Percentiles rank a stretch among this genome's conserved stretches.
These are phyloP conservation scores for Penicillium bovifimosum DNA, from an alignment of 495 filamentous ascomycete genomes.

Conservation along the genomic window DNA sequence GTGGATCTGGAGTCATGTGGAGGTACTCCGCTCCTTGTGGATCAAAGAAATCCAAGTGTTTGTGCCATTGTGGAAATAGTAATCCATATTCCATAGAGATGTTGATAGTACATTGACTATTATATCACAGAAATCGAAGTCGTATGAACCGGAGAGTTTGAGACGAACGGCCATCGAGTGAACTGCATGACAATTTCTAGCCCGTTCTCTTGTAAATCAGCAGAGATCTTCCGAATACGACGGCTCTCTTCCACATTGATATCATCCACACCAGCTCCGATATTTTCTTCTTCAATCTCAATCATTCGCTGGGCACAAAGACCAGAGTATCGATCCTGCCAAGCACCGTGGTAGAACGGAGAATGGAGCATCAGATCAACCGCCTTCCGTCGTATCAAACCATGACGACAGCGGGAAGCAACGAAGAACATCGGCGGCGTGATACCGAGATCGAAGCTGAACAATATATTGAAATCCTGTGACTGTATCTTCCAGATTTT, in stretches of 20 bases:
- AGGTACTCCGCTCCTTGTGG: too few relatives aligned
- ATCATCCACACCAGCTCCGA: neutral
- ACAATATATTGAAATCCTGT: neutral
- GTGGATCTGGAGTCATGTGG: too few relatives aligned
- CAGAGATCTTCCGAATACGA: slow-evolving; percentile 3
- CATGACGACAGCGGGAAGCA: slow-evolving; percentile 5
- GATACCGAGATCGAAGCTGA: slow-evolving; percentile 7
- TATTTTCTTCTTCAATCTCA: slow-evolving; percentile 1
- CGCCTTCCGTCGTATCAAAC: neutral
- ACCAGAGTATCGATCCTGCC: slow-evolving; percentile 7
- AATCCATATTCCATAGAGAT: too few relatives aligned
- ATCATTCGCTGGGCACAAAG: slow-evolving; percentile 7
- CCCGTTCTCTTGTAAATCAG: slow-evolving; percentile 1
- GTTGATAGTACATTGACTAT: too few relatives aligned
- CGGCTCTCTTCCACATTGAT: neutral
- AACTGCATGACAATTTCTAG: slow-evolving; percentile 1
- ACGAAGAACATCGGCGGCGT: slow-evolving; percentile 5
- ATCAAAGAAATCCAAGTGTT: too few relatives aligned
- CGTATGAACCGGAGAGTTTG: neutral
- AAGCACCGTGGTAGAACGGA: neutral
- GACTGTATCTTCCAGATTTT: neutral
- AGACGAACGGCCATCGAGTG: neutral
- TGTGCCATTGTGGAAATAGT: too few relatives aligned
- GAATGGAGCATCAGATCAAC: slow-evolving; percentile 1
- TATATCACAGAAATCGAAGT: neutral